These are phyloP conservation scores for Coniella vitis DNA, from an alignment of 2,329 filamentous ascomycete species.

Conservation along the genomic window DNA sequence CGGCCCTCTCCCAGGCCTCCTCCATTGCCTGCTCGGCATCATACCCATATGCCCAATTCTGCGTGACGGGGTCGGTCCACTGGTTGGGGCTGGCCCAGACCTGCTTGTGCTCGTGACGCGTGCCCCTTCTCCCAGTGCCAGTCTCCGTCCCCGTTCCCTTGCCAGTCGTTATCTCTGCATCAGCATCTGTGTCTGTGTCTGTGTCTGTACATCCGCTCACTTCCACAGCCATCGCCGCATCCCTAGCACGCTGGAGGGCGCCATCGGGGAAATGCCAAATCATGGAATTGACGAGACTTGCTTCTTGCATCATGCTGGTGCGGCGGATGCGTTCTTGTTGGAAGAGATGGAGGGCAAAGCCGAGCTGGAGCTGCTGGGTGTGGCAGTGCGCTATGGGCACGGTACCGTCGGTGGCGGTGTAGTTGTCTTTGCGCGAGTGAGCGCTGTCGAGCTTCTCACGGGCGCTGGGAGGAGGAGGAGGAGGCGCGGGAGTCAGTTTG, in stretches of 20 bases:
- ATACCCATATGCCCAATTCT: constrained; percentile 42
- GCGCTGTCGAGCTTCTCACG: no score
- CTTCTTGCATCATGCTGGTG: constrained; percentile 34
- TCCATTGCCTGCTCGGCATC: constrained; percentile 34
- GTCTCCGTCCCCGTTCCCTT: no score
- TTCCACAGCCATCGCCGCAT: constrained; percentile 32
- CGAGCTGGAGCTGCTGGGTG: constrained; percentile 21
- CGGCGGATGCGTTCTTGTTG: constrained; percentile 29
- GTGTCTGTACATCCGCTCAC: no score
- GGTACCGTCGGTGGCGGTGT: no score
- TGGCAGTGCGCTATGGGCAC: no score
- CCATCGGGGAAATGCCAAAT: constrained; percentile 42
- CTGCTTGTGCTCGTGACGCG: constrained; percentile 26
- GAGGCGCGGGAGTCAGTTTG: no score
- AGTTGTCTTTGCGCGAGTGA: no score
- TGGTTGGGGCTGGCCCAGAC: constrained; percentile 38
- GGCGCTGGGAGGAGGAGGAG: no score
- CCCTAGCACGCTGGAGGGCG: constrained; percentile 32
- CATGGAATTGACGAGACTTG: constrained; percentile 37
- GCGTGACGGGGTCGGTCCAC: constrained; percentile 40
- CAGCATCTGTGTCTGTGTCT: no score
- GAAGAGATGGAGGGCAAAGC: constrained; percentile 28
- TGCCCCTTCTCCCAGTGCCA: no score
- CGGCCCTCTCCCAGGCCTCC: constrained; percentile 20
- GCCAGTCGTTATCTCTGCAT: no score